These are phyloP conservation scores for Ceratocystis smalleyi DNA, from an alignment of 2,329 filamentous ascomycete species.

Conservation along the genomic window DNA sequence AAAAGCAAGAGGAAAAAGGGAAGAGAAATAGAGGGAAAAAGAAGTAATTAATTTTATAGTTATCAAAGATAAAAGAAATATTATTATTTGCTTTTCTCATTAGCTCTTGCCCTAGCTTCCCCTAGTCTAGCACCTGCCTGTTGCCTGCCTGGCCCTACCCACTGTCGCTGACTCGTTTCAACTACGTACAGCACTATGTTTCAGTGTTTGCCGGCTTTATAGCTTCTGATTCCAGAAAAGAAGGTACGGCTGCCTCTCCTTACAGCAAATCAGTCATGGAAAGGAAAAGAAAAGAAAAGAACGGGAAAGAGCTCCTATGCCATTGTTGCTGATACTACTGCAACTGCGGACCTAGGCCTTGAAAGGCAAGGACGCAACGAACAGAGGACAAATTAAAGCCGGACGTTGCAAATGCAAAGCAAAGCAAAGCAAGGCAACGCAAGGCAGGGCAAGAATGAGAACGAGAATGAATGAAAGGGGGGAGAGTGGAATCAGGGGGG, in stretches of 20 bases:
- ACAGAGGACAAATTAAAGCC: background rate
- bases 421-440: background rate
- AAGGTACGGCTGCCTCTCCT: no score
- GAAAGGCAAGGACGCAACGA: background rate
- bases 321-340: no score
- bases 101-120: no score
- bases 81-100: background rate
- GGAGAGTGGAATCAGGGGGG: background rate
- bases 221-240: background rate
- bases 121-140: no score
- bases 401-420: background rate
- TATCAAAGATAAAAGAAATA: background rate
- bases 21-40: background rate
- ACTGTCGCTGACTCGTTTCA: no score
- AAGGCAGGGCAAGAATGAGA: background rate
- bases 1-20: background rate
- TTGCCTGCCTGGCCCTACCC: no score
- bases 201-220: background rate
- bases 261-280: background rate
- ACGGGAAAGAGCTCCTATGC: no score
- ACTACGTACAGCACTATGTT: background rate
- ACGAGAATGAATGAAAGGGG: slow-evolving; percentile 6
- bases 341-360: background rate
- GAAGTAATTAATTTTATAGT: background rate
- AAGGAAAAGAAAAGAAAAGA: background rate